Conservation (phyloP, 2,329 filamentous ascomycete genomes). For the Lomentospora prolificans region DNA sequence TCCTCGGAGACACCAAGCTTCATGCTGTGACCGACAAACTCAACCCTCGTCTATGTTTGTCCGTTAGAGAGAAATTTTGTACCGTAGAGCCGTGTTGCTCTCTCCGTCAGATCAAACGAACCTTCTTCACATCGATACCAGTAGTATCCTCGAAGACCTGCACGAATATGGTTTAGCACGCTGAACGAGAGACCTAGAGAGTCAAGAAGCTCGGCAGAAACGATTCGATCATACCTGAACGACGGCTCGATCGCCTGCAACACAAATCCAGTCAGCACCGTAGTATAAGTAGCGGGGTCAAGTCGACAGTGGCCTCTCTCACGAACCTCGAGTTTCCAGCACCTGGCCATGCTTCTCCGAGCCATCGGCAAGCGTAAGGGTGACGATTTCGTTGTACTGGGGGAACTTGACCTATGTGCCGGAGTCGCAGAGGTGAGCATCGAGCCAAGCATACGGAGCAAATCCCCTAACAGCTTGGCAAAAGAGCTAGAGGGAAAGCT, state of each 20-base stretch:
- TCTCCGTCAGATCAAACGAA: conserved; percentile 25
- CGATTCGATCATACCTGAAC: conserved; percentile 65
- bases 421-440: conserved; percentile 14
- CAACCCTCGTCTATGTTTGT: conserved; percentile 72
- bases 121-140: conserved; percentile 99
- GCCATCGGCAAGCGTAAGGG: conserved; percentile 90
- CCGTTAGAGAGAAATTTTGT: conserved; percentile 17
- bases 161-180: background rate
- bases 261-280: conserved; percentile 1
- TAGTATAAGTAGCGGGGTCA: background rate
- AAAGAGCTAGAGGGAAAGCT: background rate
- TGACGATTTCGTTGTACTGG: conserved; percentile 95
- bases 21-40: conserved; percentile 93
- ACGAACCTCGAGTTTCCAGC: conserved; percentile 83
- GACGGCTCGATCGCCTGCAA: conserved; percentile 75
- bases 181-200: background rate
- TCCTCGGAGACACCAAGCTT: conserved; percentile 99
- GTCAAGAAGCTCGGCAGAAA: conserved; percentile 1
- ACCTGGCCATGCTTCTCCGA: conserved; percentile 90
- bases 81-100: background rate
- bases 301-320: background rate
- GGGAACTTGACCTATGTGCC: conserved; percentile 84
- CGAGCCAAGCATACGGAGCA: background rate
- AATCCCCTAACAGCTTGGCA: background rate
- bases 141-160: conserved; percentile 91